phyloP scores from a whole-genome alignment of 148 eudicot species.

The Rhododendron molle region DNA sequence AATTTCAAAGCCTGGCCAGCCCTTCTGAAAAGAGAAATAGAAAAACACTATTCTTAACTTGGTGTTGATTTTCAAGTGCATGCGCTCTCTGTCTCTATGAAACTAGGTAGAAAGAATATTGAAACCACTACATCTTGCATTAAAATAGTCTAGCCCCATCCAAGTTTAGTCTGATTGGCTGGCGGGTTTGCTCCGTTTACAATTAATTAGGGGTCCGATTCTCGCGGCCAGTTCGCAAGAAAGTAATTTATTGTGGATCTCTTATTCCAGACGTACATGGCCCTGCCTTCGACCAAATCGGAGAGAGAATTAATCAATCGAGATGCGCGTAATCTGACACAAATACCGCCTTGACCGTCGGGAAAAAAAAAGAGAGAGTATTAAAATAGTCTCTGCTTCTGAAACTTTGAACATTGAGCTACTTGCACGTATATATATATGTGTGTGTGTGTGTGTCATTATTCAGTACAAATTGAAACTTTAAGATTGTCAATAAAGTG shows the following conservation, averaged over 20 bases:
- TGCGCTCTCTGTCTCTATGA: neutral
- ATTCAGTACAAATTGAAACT: neutral
- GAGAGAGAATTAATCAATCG: neutral
- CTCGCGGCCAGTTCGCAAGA: neutral
- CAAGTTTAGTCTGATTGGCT: neutral
- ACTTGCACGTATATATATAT: neutral
- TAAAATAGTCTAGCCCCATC: neutral
- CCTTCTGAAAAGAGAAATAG: neutral
- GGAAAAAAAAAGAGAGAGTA: neutral
- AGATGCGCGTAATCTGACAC: neutral
- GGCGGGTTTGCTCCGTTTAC: neutral
- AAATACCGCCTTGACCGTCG: no score
- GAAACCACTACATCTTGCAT: neutral
- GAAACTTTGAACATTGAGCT: neutral
- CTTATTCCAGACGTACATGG: no score
- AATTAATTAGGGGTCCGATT: no score
- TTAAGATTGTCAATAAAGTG: constrained; percentile 42
- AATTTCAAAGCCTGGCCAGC: neutral
- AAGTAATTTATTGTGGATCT: neutral
- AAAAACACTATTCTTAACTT: neutral
- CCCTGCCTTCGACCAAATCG: neutral
- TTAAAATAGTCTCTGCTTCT: neutral
- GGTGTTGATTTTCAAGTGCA: neutral
- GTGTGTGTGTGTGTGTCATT: no score
- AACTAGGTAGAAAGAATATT: neutral